These are phyloP conservation scores for Acacia melanoxylon DNA, from an alignment of 306 rosid genomes.

Conservation along the genomic window DNA sequence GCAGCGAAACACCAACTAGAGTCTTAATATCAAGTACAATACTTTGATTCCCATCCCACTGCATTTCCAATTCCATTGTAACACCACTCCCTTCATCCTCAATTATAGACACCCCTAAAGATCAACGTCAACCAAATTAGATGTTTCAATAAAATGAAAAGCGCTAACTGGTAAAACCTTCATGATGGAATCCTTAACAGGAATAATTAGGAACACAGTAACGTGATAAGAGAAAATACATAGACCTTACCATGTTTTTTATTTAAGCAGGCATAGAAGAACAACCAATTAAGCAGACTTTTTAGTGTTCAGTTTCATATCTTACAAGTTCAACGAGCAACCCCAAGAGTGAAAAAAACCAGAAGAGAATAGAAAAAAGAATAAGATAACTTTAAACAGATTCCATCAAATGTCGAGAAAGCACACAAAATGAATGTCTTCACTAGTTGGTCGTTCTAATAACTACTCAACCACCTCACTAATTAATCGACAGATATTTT, in stretches of 20 bases:
- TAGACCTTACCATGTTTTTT: not conserved
- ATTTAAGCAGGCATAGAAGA: slow-evolving; percentile 3
- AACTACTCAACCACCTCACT: not conserved
- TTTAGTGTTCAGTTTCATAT: not conserved
- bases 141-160: slow-evolving; percentile 28
- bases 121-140: slow-evolving; percentile 38
- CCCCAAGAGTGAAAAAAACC: not conserved
- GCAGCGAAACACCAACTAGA: slow-evolving; percentile 73
- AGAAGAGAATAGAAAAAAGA: not conserved
- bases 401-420: not conserved
- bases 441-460: not conserved
- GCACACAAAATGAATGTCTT: not conserved
- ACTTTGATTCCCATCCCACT: slow-evolving; percentile 98
- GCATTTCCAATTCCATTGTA: slow-evolving; percentile 91
- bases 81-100: slow-evolving; percentile 74
- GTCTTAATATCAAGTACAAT: slow-evolving; percentile 86
- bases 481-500: not conserved
- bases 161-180: slow-evolving; percentile 8
- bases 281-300: not conserved
- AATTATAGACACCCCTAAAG: slow-evolving; percentile 71
- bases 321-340: not conserved
- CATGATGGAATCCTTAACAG: not conserved
- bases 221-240: not conserved
- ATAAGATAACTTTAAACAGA: not conserved
- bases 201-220: not conserved